Conservation (phyloP, 768 basidiomycete species). For the Arthromyces matolae region DNA sequence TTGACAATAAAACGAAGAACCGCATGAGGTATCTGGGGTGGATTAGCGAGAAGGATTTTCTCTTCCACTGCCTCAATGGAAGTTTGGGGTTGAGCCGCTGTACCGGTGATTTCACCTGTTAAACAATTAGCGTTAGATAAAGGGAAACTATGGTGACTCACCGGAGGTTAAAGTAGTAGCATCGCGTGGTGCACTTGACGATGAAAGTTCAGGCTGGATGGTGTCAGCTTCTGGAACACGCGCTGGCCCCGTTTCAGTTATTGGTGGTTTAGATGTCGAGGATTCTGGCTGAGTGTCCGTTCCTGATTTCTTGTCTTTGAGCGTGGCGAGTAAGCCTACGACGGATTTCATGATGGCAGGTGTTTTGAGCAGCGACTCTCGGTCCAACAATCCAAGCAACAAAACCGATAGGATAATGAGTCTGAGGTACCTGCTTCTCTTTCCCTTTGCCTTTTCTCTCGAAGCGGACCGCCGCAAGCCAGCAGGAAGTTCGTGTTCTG, state of each 20-base stretch:
- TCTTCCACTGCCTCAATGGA: slow-evolving; percentile 40
- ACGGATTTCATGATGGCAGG: slow-evolving; percentile 92
- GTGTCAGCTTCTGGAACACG: slow-evolving; percentile 5
- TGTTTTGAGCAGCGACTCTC: slow-evolving; percentile 79
- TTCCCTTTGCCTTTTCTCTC: slow-evolving; percentile 96
- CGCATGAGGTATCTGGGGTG: slow-evolving; percentile 81
- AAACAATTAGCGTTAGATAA: no score
- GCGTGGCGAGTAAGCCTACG: slow-evolving; percentile 77
- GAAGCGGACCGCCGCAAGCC: slow-evolving; percentile 63
- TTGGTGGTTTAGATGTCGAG: slow-evolving; percentile 12
- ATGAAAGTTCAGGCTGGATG: no score
- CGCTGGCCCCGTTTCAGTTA: slow-evolving; percentile 5
- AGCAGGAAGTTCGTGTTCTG: slow-evolving; percentile 87
- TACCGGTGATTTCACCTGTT: slow-evolving; percentile 2
- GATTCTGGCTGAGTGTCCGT: slow-evolving; percentile 18
- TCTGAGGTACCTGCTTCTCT: slow-evolving; percentile 77
- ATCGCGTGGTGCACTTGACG: no score
- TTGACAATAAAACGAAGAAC: slow-evolving; percentile 93
- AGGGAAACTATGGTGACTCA: no score
- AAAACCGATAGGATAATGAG: slow-evolving; percentile 90
- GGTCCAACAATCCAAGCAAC: slow-evolving; percentile 82
- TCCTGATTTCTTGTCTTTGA: slow-evolving; percentile 48
- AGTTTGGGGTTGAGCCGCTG: slow-evolving; percentile 7
- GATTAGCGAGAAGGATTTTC: slow-evolving; percentile 55
- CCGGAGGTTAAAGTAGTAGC: no score